Conservation (phyloP, 768 basidiomycete species). For the Trametes villosa region DNA sequence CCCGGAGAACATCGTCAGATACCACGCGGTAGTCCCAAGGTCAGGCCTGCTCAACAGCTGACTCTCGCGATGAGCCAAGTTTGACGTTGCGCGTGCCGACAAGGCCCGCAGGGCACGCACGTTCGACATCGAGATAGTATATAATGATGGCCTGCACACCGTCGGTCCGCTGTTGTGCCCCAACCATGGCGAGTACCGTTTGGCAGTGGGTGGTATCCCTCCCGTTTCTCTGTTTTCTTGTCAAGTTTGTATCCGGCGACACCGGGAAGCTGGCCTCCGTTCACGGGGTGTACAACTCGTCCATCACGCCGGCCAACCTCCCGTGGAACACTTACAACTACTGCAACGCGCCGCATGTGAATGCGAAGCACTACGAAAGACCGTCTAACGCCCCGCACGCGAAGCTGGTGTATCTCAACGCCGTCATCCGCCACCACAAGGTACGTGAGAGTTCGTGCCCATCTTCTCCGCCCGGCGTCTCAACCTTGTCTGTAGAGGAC, state of each 20-base stretch:
- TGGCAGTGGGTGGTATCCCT: conserved; percentile 2
- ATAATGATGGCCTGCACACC: neutral
- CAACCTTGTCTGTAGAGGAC: too few species aligned
- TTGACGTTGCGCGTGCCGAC: too few species aligned
- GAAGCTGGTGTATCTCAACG: conserved; percentile 46
- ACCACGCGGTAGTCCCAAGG: too few species aligned
- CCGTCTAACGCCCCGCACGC: conserved; percentile 36
- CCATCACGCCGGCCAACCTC: conserved; percentile 42
- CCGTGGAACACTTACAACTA: conserved; percentile 60
- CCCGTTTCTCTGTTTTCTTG: conserved; percentile 5
- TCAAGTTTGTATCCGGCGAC: neutral
- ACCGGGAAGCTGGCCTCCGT: conserved; percentile 18
- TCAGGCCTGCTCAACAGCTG: neutral
- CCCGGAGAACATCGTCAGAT: too few species aligned
- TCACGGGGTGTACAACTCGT: conserved; percentile 50
- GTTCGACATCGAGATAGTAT: neutral
- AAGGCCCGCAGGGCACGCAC: conserved; percentile 1
- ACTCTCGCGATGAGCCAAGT: too few species aligned
- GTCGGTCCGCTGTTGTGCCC: conserved; percentile 5
- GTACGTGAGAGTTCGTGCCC: conserved; percentile 34
- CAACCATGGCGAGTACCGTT: conserved; percentile 24
- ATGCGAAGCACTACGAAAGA: conserved; percentile 42
- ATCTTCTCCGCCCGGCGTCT: too few species aligned
- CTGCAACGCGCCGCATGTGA: conserved; percentile 57
- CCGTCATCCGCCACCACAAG: conserved; percentile 53